Conservation (phyloP, 306 rosid genomes). For the Styphnolobium japonicum region DNA sequence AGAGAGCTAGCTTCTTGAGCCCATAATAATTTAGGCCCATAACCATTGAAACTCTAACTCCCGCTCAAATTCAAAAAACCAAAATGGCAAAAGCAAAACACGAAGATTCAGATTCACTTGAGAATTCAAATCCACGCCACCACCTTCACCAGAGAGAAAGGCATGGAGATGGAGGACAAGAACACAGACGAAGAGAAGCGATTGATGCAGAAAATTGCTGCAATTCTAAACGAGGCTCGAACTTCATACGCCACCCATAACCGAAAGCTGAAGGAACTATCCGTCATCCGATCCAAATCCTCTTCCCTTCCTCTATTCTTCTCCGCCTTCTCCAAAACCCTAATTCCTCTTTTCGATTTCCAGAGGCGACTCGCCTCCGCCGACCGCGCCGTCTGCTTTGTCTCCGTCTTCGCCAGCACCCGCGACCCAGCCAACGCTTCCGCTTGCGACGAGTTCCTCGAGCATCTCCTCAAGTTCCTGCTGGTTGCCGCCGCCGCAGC, state of each 20-base stretch:
- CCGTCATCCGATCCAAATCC: constrained; percentile 57
- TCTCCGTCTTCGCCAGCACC: constrained; percentile 57
- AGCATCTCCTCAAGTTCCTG: constrained; percentile 68
- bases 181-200: constrained; percentile 34
- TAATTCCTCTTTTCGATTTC: constrained; percentile 63
- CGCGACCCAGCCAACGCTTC: constrained; percentile 33
- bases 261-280: constrained; percentile 87
- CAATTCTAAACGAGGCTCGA: constrained; percentile 65
- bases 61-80: constrained; percentile 62
- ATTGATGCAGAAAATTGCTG: constrained; percentile 50
- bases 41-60: neutral
- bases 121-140: neutral
- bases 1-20: neutral
- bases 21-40: neutral
- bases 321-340: constrained; percentile 63
- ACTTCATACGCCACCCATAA: constrained; percentile 74
- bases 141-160: constrained; percentile 5
- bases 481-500: constrained; percentile 48
- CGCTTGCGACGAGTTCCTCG: constrained; percentile 54
- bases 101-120: neutral
- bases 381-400: constrained; percentile 71
- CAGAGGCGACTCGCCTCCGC: constrained; percentile 62
- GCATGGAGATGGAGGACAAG: constrained; percentile 50
- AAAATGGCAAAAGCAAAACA: neutral
- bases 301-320: constrained; percentile 48